Percentiles rank a stretch among this genome's conserved stretches.
Evolutionary conservation across 345 rosid genomes (phyloP).

Genomic region (Syzygium aqueum): DNA sequence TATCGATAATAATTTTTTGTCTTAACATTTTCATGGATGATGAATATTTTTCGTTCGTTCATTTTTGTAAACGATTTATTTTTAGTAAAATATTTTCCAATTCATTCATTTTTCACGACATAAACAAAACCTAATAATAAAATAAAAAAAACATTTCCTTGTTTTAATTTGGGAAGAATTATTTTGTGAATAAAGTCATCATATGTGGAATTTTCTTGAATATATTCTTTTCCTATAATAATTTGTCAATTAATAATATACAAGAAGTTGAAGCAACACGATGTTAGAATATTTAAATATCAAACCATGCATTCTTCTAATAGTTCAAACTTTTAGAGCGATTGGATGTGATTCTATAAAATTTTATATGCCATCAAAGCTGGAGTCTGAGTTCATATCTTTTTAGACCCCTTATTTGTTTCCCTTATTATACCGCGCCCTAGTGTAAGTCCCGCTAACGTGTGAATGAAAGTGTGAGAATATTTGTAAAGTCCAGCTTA

Average conservation of each 20-base stretch:
- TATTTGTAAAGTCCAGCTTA: not conserved
- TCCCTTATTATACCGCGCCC: not conserved
- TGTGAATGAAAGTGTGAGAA: not conserved
- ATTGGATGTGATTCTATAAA: not conserved
- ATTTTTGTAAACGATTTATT: too few species aligned
- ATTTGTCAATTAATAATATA: not conserved
- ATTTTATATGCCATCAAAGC: not conserved
- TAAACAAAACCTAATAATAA: too few species aligned
- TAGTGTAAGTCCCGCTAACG: not conserved
- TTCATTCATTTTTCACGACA: too few species aligned
- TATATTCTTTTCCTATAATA: not conserved
- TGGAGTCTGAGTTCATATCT: rapidly evolving
- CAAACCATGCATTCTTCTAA: not conserved
- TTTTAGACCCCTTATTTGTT: not conserved
- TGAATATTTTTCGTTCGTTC: too few species aligned
- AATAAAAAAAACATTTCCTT: not conserved
- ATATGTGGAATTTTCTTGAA: not conserved
- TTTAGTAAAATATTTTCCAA: not conserved
- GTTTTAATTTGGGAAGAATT: not conserved
- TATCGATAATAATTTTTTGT: too few species aligned
- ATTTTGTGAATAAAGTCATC: not conserved
- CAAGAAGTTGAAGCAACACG: not conserved
- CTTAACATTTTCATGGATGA: too few species aligned
- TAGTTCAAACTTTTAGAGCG: not conserved
- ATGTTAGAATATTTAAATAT: too few species aligned